Evolutionary conservation across 768 basidiomycete genomes (phyloP), one percentile per base, ranked within the genome.

Genomic region (Trametes cinnabarina): DNA sequence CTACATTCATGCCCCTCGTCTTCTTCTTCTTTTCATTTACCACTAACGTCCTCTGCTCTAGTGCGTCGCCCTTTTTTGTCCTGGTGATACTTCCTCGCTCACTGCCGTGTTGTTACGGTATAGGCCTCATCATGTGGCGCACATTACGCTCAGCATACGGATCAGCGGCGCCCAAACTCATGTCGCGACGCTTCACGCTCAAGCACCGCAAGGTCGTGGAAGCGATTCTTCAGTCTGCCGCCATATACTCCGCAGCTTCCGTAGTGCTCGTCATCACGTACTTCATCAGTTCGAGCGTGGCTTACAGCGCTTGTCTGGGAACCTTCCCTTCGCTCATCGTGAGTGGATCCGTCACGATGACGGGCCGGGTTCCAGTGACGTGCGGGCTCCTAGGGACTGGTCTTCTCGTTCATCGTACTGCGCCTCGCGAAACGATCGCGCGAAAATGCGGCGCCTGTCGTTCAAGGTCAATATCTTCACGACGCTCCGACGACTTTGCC

Each of bases 181-280:
- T 39, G 37, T 15, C 37, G 15, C 37, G 37, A 39, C 37, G 37
- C 9, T 39, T 39, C 37, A 15, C 37, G 9, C 37, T 39, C 9
- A 39, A 39, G 37, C 41, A 56, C 19, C 47, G 47, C 39, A 47
- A 42, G 22, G 48, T 57, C 23, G 20, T 51, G 14, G 42, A 44
- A 17, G 49, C 56, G 32, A 51, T 57, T 40, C 41, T 57, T 10
- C 48, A 57, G 49, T 57, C 56, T 11, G 56, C 56, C 5, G 48
- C 49, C 4, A 34, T 57, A 3, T 57, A 57, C 49, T 51, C 56
- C 22, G 35, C 34, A 6, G 49, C 56, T 23, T 44, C 42, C 43
- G 17, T 57, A 30, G 26, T 48, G 20, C 34, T 51, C 22, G 14
- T 50, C 56, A n/a, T 50, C 20, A 44, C 35, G 17, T 22, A 23